Evolutionary conservation across 371 early-diverging fungal genomes (phyloP), one percentile per base, ranked within the genome.

Genomic region (Rhizopus sp.): DNA sequence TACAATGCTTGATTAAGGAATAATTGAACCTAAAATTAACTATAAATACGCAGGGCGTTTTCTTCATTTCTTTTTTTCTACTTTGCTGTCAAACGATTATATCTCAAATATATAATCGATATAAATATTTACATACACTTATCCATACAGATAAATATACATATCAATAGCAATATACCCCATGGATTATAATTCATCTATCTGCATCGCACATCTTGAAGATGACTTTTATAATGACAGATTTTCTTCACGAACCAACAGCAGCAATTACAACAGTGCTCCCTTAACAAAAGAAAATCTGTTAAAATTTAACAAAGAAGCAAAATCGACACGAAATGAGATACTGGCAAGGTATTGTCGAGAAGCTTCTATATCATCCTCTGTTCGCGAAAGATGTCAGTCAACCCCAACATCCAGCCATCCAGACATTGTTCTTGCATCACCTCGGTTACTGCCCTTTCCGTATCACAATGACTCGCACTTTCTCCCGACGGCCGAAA

Each of bases 381-480:
- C 53, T 6, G 13, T 31, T n/a, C 40, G 16, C 23, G 48, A 33
- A 5, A 47, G 48, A 15, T 49, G 31, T 37, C 50, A 54, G 17
- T 55, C 50, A 6, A 50, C 53, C 6, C 46, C 50, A 10, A 13
- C 56, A 56, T 9, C 60, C 51, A 7, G 29, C 37, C 10, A 13
- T 17, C 46, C 46, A 17, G 69, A 69, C 47, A 17, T 45, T 12
- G 59, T 69, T 9, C 57, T 69, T 47, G 64, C 59, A 51, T 62
- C 71, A 2, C 71, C 71, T 32, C 52, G 62, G 31, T 3, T 59
- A 57, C 55, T 73, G 8, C 65, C 73, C 8, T 77, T 77, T 47
- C 77, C 77, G 16, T 77, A 77, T 52, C 77, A 77, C 55, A 77
- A 77, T 39, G 77, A 73, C 39, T 65, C 66, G 4, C 53, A 64